Evolutionary conservation across 495 filamentous ascomycete genomes (phyloP).

Genomic region (Podospora pseudocomata): DNA sequence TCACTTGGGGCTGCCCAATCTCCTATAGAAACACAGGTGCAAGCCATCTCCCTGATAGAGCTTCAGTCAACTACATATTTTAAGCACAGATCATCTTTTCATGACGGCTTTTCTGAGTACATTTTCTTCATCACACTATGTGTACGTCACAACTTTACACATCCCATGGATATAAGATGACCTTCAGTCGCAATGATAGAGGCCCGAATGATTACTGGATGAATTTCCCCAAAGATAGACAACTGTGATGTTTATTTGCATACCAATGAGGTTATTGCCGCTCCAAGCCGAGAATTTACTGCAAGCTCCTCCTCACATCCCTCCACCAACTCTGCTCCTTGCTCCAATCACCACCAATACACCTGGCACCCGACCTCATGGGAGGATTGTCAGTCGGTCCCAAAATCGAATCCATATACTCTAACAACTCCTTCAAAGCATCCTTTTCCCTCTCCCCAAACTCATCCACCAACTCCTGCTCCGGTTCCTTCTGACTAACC

Average conservation of each 20-base stretch:
- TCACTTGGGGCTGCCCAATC: too few species aligned
- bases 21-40: too few species aligned
- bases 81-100: too few species aligned
- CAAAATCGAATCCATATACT: slow-evolving; percentile 6
- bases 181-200: too few species aligned
- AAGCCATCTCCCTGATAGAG: too few species aligned
- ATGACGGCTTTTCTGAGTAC: too few species aligned
- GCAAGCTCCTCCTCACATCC: background rate
- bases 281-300: background rate
- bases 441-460: background rate
- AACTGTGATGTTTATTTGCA: background rate
- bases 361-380: background rate
- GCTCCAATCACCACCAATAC: background rate
- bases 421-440: slow-evolving; percentile 14
- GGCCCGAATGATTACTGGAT: too few species aligned
- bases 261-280: background rate
- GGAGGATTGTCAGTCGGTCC: slow-evolving; percentile 6
- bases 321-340: background rate
- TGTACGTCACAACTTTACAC: too few species aligned
- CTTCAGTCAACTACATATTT: too few species aligned
- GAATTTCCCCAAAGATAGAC: too few species aligned
- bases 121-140: too few species aligned
- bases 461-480: background rate
- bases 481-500: background rate
- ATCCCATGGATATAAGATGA: too few species aligned